These are phyloP conservation scores for Zopfia rhizophila DNA, from an alignment of 2,329 filamentous ascomycete genomes.

Conservation along the genomic window DNA sequence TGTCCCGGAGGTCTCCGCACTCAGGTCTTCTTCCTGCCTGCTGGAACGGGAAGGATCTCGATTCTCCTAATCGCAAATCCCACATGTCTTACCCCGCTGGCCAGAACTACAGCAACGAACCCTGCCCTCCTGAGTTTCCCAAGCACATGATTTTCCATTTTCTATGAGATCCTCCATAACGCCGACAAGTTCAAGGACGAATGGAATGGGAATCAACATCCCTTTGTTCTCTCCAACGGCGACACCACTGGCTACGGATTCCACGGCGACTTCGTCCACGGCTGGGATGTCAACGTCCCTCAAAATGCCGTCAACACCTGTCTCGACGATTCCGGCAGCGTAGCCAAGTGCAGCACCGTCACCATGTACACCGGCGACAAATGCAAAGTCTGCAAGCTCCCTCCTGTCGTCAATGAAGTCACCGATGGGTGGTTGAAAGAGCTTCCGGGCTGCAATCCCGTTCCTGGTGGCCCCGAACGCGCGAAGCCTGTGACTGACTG, in stretches of 20 bases:
- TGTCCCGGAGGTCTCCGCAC: slow-evolving; percentile 70
- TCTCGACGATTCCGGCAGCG: slow-evolving; percentile 55
- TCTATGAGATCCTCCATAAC: slow-evolving; percentile 68
- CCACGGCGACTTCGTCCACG: slow-evolving; percentile 77
- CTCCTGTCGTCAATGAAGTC: slow-evolving; percentile 56
- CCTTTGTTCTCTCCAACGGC: slow-evolving; percentile 71
- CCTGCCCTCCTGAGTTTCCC: slow-evolving; percentile 64
- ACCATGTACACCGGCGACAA: slow-evolving; percentile 56
- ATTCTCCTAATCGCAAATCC: slow-evolving; percentile 69
- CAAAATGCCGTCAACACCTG: slow-evolving; percentile 75
- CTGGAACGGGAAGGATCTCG: slow-evolving; percentile 72
- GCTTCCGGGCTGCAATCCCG: slow-evolving; percentile 67
- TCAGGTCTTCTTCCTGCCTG: slow-evolving; percentile 79
- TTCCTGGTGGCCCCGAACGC: slow-evolving; percentile 48
- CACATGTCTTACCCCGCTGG: slow-evolving; percentile 69
- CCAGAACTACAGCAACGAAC: slow-evolving; percentile 59
- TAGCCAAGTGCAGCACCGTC: slow-evolving; percentile 58
- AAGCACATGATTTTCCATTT: slow-evolving; percentile 66
- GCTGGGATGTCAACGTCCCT: slow-evolving; percentile 73
- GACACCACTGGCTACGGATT: slow-evolving; percentile 75
- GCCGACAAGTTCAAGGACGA: slow-evolving; percentile 61
- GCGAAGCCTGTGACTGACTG: slow-evolving; percentile 51
- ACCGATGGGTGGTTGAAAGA: slow-evolving; percentile 58
- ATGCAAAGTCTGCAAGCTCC: slow-evolving; percentile 64
- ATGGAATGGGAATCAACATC: slow-evolving; percentile 56